Percentiles rank a stretch among this genome's conserved stretches.
Evolutionary conservation across 495 filamentous ascomycete species (phyloP).

Genomic region (Aspergillus sclerotioniger): DNA sequence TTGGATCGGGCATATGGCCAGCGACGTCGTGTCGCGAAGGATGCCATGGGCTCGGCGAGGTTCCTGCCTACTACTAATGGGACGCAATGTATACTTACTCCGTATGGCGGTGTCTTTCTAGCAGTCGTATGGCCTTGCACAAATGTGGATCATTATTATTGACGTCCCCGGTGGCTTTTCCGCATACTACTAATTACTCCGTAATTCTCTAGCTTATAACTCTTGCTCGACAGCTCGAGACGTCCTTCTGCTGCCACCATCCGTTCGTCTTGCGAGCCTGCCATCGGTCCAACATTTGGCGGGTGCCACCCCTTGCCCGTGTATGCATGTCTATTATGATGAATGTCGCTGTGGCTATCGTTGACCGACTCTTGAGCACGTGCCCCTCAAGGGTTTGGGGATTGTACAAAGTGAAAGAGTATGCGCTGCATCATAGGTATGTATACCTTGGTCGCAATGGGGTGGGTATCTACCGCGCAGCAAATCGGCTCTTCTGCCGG

Average conservation of each 20-base stretch:
- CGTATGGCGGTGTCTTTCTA: too few relatives aligned
- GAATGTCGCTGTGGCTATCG: not conserved
- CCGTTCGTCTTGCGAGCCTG: not conserved
- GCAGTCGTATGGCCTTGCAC: too few relatives aligned
- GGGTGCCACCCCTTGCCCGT: not conserved
- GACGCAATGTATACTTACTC: too few relatives aligned
- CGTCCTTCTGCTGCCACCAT: not conserved
- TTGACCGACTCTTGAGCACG: not conserved
- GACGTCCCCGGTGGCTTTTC: too few relatives aligned
- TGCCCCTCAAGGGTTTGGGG: not conserved
- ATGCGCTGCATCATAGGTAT: not conserved
- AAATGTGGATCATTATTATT: too few relatives aligned
- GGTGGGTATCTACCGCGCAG: slow-evolving; percentile 33
- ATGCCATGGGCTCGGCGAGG: too few relatives aligned
- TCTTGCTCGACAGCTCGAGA: too few relatives aligned
- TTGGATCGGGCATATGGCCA: not conserved
- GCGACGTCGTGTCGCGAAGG: too few relatives aligned
- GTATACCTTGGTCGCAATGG: not conserved
- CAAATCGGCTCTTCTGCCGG: slow-evolving; percentile 53
- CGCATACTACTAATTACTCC: not conserved
- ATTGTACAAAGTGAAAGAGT: slow-evolving; percentile 2
- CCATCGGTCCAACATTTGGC: not conserved
- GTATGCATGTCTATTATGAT: not conserved
- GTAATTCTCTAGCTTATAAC: not conserved
- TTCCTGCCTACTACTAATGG: too few relatives aligned